phyloP scores from a whole-genome alignment of 1,139 yeast genomes.

The Kurtzmaniella quercitrusa region DNA sequence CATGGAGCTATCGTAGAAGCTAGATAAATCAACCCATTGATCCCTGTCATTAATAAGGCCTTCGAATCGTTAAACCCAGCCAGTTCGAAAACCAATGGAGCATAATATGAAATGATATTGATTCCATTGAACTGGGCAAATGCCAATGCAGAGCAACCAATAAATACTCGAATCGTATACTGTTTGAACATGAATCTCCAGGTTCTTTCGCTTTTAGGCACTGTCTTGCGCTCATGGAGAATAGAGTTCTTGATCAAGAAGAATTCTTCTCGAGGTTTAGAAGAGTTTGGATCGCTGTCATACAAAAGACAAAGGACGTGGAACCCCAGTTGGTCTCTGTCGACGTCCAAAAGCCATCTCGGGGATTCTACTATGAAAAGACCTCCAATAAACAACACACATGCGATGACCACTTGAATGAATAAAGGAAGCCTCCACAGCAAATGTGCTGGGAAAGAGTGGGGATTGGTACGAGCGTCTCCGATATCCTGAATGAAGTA shows the following conservation, averaged over 20 bases:
- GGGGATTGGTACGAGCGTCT: conserved; percentile 35
- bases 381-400: conserved; percentile 45
- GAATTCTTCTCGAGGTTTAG: conserved; percentile 46
- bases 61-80: conserved; percentile 50
- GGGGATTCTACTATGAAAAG: conserved; percentile 55
- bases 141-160: conserved; percentile 49
- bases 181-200: conserved; percentile 41
- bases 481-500: conserved; percentile 43
- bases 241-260: conserved; percentile 80
- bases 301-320: conserved; percentile 79
- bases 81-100: conserved; percentile 50
- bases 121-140: conserved; percentile 58
- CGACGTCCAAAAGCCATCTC: conserved; percentile 49
- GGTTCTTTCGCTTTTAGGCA: conserved; percentile 40
- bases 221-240: conserved; percentile 39
- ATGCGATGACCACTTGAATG: conserved; percentile 45
- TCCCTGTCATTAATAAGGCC: conserved; percentile 51
- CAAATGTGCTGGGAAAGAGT: conserved; percentile 38
- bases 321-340: conserved; percentile 50
- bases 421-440: conserved; percentile 52
- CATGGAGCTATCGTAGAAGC: conserved; percentile 49
- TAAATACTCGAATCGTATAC: conserved; percentile 35
- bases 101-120: conserved; percentile 51
- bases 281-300: conserved; percentile 46
- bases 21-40: conserved; percentile 46